Percentiles rank a stretch among this genome's conserved stretches.
Evolutionary conservation across 768 basidiomycete genomes (phyloP).

Genomic region (Panaeolus cyanescens): DNA sequence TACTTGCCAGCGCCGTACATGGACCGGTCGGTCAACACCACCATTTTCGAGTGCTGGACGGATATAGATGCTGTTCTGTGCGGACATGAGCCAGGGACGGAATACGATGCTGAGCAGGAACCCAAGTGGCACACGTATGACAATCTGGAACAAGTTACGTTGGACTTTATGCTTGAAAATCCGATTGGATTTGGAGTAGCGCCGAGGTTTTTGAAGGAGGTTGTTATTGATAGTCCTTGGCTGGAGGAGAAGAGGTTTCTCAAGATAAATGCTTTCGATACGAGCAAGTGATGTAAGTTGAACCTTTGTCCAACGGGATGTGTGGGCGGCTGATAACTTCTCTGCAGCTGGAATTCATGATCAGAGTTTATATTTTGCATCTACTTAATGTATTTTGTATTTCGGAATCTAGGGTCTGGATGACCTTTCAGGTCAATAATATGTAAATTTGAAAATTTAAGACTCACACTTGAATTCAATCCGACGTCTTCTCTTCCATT

Average conservation of each 20-base stretch:
- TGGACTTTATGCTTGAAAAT: conserved; percentile 32
- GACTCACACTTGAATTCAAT: too few relatives aligned
- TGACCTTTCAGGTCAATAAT: too few relatives aligned
- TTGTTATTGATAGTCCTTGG: conserved; percentile 26
- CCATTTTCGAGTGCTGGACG: conserved; percentile 25
- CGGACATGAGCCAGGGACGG: conserved; percentile 7
- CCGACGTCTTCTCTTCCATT: too few relatives aligned
- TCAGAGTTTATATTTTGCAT: too few relatives aligned
- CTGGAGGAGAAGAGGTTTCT: conserved; percentile 22
- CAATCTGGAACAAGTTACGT: conserved; percentile 21
- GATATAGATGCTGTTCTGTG: conserved; percentile 26
- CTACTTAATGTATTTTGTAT: too few relatives aligned
- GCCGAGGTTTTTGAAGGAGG: conserved; percentile 29
- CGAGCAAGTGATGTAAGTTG: conserved; percentile 20
- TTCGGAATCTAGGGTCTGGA: too few relatives aligned
- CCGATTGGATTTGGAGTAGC: conserved; percentile 29
- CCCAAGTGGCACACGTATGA: conserved; percentile 14
- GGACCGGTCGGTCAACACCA: conserved; percentile 25
- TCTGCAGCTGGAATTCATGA: background rate
- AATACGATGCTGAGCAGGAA: background rate
- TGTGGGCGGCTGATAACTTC: background rate
- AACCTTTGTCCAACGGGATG: background rate
- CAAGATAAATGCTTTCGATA: conserved; percentile 26
- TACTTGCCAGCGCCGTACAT: conserved; percentile 32
- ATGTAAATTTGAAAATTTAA: too few relatives aligned